Percentiles rank a stretch among this genome's conserved stretches.
phyloP scores from a whole-genome alignment of 805 yeast species.

The Peterozyma toletana region DNA sequence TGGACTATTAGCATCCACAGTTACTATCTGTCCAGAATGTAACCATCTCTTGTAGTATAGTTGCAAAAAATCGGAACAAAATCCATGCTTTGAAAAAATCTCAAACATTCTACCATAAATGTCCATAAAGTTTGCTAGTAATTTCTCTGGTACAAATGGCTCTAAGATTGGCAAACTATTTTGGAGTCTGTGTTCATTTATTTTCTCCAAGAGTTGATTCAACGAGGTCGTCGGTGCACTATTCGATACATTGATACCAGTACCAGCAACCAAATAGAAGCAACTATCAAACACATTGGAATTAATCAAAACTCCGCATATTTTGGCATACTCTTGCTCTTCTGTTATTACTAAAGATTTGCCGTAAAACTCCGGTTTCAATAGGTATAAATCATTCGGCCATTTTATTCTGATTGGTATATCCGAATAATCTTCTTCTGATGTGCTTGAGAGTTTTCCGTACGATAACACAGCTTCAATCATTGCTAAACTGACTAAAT shows the following conservation, averaged over 20 bases:
- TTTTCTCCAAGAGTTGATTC: slow-evolving; percentile 54
- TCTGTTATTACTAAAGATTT: slow-evolving; percentile 23
- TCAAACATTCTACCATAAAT: slow-evolving; percentile 57
- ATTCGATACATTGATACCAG: slow-evolving; percentile 79
- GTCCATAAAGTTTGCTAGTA: slow-evolving; percentile 64
- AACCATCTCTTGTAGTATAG: slow-evolving; percentile 82
- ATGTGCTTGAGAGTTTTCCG: slow-evolving; percentile 17
- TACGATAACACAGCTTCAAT: slow-evolving; percentile 69
- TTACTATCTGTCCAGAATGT: slow-evolving; percentile 69
- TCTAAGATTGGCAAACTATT: slow-evolving; percentile 25
- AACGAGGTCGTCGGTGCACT: slow-evolving; percentile 91
- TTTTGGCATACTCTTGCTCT: slow-evolving; percentile 65
- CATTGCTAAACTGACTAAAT: slow-evolving; percentile 74
- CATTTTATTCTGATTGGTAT: slow-evolving; percentile 83
- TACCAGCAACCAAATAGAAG: slow-evolving; percentile 71
- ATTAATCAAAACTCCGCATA: slow-evolving; percentile 81
- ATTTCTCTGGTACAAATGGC: slow-evolving; percentile 29
- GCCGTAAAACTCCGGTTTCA: slow-evolving; percentile 53
- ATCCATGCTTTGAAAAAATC: slow-evolving; percentile 57
- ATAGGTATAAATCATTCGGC: slow-evolving; percentile 91
- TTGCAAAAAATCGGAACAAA: slow-evolving; percentile 53
- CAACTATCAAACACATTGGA: slow-evolving; percentile 56
- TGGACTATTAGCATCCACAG: slow-evolving; percentile 42
- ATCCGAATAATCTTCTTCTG: slow-evolving; percentile 40
- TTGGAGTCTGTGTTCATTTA: slow-evolving; percentile 44